phyloP scores from a whole-genome alignment of 208 protist genomes.

The Leptomonas pyrrhocoris region DNA sequence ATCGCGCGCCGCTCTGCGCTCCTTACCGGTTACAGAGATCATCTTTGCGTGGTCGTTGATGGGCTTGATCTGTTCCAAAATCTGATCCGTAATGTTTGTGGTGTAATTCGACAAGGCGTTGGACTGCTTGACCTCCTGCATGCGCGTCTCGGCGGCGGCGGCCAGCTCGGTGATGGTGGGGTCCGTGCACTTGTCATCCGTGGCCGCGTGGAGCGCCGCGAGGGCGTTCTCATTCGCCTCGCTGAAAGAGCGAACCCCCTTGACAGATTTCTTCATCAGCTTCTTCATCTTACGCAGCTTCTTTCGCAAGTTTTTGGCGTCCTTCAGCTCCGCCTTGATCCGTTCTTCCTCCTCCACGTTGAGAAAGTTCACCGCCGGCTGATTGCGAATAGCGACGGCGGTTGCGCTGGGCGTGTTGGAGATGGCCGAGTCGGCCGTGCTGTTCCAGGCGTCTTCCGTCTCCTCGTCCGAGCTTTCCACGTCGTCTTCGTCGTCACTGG shows the following conservation, averaged over 20 bases:
- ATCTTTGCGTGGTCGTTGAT: constrained; percentile 42
- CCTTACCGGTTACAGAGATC: constrained; percentile 28
- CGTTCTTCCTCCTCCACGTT: constrained; percentile 39
- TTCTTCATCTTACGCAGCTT: constrained; percentile 44
- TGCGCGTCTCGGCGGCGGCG: constrained; percentile 13
- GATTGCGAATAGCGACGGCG: constrained; percentile 41
- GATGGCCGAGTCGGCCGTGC: constrained; percentile 1
- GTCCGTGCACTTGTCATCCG: constrained; percentile 31
- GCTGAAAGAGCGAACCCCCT: constrained; percentile 20
- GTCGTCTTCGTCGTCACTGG: constrained; percentile 35
- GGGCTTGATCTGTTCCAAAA: constrained; percentile 40
- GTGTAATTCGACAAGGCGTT: constrained; percentile 6
- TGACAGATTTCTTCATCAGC: constrained; percentile 29
- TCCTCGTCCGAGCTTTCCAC: constrained; percentile 36
- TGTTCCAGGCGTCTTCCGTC: constrained; percentile 27
- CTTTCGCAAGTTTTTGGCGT: constrained; percentile 28
- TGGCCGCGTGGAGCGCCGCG: constrained; percentile 15
- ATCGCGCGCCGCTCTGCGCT: constrained; percentile 36
- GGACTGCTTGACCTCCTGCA: constrained; percentile 32
- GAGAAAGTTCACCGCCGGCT: constrained; percentile 34
- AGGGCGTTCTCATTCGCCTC: constrained; percentile 23
- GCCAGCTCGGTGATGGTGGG: constrained; percentile 26
- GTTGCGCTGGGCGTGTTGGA: constrained; percentile 26
- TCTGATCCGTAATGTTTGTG: constrained; percentile 25
- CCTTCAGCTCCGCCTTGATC: constrained; percentile 38